These are phyloP conservation scores for Aspergillus arachidicola DNA, from an alignment of 2,329 filamentous ascomycete genomes.

Conservation along the genomic window DNA sequence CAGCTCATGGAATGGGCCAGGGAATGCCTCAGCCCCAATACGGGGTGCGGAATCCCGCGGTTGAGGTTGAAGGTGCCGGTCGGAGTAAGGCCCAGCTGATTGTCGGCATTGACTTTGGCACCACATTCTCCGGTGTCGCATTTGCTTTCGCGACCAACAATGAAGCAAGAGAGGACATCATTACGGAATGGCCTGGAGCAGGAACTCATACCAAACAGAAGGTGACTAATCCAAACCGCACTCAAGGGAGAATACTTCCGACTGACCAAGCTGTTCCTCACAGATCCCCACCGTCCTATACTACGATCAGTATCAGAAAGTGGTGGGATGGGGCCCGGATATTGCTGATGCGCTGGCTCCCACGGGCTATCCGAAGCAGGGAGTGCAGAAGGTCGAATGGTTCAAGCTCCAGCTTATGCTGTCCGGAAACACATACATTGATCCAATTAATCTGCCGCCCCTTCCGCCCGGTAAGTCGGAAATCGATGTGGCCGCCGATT, in stretches of 20 bases:
- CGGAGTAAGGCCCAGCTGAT: slow-evolving; percentile 96
- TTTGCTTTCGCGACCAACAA: slow-evolving; percentile 94
- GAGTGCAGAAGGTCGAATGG: slow-evolving; percentile 99
- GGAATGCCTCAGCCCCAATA: slow-evolving; percentile 32
- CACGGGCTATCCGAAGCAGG: slow-evolving; percentile 95
- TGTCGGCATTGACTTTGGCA: slow-evolving; percentile 98
- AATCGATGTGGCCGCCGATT: slow-evolving; percentile 98
- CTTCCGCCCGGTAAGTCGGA: slow-evolving; percentile 97
- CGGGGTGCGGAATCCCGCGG: slow-evolving; percentile 36
- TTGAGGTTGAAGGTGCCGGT: slow-evolving; percentile 83
- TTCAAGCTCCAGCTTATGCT: slow-evolving; percentile 99
- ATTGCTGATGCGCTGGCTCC: slow-evolving; percentile 95
- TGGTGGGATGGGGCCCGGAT: slow-evolving; percentile 98
- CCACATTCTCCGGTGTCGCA: slow-evolving; percentile 95
- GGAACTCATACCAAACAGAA: slow-evolving; percentile 99
- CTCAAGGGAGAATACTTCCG: neutral
- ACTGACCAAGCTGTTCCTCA: slow-evolving; percentile 12
- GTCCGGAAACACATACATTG: slow-evolving; percentile 97
- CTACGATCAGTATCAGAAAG: slow-evolving; percentile 99
- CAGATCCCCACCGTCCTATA: slow-evolving; percentile 97
- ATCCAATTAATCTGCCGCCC: slow-evolving; percentile 96
- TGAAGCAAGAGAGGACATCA: slow-evolving; percentile 97
- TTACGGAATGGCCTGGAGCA: slow-evolving; percentile 97
- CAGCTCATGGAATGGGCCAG: slow-evolving; percentile 29
- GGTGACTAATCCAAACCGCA: slow-evolving; percentile 54